phyloP scores from a whole-genome alignment of 2,329 filamentous ascomycete genomes.

The Byssochlamys sp. region DNA sequence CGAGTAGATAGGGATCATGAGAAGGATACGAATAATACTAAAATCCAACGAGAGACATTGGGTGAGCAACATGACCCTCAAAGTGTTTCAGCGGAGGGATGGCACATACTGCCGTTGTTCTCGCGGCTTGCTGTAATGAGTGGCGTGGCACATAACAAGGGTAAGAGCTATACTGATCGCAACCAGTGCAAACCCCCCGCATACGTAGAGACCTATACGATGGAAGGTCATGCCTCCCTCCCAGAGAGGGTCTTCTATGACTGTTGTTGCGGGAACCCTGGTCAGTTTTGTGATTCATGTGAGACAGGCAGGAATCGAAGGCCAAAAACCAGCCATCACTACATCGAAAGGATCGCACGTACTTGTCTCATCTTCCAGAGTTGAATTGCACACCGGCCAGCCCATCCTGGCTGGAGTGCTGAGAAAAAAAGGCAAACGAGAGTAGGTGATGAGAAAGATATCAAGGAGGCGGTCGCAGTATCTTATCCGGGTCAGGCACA shows the following conservation, averaged over 20 bases:
- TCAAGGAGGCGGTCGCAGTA: neutral
- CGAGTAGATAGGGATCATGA: slow-evolving; percentile 78
- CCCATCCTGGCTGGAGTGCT: slow-evolving; percentile 19
- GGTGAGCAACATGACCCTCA: slow-evolving; percentile 3
- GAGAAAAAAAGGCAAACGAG: neutral
- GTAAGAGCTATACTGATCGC: slow-evolving; percentile 43
- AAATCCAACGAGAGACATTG: neutral
- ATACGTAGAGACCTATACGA: slow-evolving; percentile 45
- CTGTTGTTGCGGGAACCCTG: slow-evolving; percentile 13
- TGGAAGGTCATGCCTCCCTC: slow-evolving; percentile 47
- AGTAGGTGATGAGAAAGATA: neutral
- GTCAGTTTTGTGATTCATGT: neutral
- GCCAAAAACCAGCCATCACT: neutral
- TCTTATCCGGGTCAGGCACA: neutral
- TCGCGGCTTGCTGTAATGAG: slow-evolving; percentile 50
- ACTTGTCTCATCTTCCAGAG: slow-evolving; percentile 39
- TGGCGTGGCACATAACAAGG: slow-evolving; percentile 49
- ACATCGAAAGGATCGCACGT: slow-evolving; percentile 7
- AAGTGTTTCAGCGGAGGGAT: neutral
- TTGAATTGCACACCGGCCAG: slow-evolving; percentile 44
- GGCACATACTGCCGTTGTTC: slow-evolving; percentile 50
- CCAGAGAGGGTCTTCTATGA: slow-evolving; percentile 44
- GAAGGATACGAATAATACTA: slow-evolving; percentile 76
- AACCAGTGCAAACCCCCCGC: slow-evolving; percentile 44
- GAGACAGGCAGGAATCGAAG: neutral